A percentile compares a stretch with the other conserved stretches of the same genome.
phyloP scores from a whole-genome alignment of 257 asterid species.

The Solanum rostratum region DNA sequence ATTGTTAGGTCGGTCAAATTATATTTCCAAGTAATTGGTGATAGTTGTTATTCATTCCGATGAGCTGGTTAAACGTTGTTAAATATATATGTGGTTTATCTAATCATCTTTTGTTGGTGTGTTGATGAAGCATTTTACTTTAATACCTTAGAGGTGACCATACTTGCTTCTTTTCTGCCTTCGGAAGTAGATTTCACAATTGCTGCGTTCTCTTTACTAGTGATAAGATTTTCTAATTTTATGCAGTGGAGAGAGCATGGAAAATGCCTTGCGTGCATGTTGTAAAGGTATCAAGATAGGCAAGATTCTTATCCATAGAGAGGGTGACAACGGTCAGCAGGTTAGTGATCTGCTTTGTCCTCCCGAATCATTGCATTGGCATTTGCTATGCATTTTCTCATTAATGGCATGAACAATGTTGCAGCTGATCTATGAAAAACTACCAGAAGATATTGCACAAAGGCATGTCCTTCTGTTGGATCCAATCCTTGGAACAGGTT shows the following conservation, averaged over 20 bases:
- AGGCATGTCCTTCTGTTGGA: constrained; percentile 3
- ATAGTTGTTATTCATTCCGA: neutral
- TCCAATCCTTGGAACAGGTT: constrained; percentile 50
- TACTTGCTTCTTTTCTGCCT: neutral
- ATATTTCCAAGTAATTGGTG: neutral
- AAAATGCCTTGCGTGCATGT: constrained; percentile 12
- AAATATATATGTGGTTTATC: neutral
- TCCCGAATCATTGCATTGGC: neutral
- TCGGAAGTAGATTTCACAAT: neutral
- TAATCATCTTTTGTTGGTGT: neutral
- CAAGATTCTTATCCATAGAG: constrained; percentile 7
- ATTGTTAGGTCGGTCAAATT: neutral
- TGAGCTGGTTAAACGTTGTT: neutral
- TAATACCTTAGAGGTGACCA: neutral
- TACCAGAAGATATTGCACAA: constrained; percentile 2
- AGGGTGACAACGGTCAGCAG: constrained; percentile 7
- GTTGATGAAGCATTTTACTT: neutral
- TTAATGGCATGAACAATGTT: neutral
- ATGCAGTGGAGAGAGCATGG: constrained; percentile 80
- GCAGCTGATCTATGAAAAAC: constrained; percentile 25
- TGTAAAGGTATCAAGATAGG: constrained; percentile 11
- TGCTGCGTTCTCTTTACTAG: neutral
- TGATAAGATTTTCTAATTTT: neutral
- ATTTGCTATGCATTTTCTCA: neutral
- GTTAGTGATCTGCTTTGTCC: neutral